These are phyloP conservation scores for Dispira simplex DNA, from an alignment of 192 early-diverging fungal species.

Conservation along the genomic window DNA sequence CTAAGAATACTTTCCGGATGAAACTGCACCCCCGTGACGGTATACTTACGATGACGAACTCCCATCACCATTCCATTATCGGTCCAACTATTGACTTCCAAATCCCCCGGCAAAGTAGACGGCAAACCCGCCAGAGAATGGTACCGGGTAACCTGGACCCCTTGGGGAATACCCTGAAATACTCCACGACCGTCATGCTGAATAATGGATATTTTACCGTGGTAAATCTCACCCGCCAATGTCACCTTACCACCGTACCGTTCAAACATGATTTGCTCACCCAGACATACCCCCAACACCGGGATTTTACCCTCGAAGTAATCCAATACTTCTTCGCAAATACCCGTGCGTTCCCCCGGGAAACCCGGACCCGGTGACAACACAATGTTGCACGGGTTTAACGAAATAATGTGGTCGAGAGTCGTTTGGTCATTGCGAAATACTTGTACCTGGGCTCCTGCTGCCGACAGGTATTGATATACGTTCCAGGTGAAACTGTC, in stretches of 20 bases:
- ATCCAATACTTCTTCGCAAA: constrained; percentile 74
- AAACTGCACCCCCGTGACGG: constrained; percentile 95
- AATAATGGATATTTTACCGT: constrained; percentile 89
- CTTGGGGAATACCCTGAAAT: constrained; percentile 70
- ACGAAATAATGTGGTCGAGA: constrained; percentile 58
- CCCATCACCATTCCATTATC: constrained; percentile 85
- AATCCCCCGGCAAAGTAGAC: constrained; percentile 49
- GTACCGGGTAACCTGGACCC: constrained; percentile 83
- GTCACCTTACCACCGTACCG: constrained; percentile 85
- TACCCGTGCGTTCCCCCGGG: constrained; percentile 75
- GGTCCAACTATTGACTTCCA: constrained; percentile 81
- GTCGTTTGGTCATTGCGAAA: constrained; percentile 90
- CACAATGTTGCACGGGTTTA: constrained; percentile 87
- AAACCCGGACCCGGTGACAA: constrained; percentile 96
- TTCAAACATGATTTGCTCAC: constrained; percentile 96
- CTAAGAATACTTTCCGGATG: constrained; percentile 96
- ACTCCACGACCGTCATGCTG: constrained; percentile 83
- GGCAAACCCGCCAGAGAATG: constrained; percentile 90
- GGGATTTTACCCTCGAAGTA: constrained; percentile 91
- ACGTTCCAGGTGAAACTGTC: constrained; percentile 99
- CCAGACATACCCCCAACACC: constrained; percentile 93
- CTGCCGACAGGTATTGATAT: constrained; percentile 82
- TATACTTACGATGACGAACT: constrained; percentile 72
- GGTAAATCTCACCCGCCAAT: constrained; percentile 91
- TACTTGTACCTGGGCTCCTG: constrained; percentile 86